Conservation (phyloP, 2,329 filamentous ascomycete genomes). For the Fusarium sacchari region DNA sequence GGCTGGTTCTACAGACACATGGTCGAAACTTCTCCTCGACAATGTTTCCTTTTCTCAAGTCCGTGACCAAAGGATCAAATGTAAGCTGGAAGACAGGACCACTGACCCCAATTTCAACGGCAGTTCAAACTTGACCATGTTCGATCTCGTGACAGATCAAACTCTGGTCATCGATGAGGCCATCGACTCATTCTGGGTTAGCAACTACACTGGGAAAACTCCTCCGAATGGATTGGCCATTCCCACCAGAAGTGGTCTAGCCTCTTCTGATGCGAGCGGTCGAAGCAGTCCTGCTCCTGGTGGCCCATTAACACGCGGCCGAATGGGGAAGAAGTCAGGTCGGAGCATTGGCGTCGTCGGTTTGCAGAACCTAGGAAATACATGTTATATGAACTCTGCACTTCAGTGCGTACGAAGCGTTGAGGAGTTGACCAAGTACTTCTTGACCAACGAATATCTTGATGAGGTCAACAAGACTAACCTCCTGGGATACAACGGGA, state of each 20-base stretch:
- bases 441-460: conserved; percentile 78
- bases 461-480: conserved; percentile 87
- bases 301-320: conserved; percentile 74
- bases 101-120: conserved; percentile 82
- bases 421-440: conserved; percentile 92
- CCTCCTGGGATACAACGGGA: conserved; percentile 83
- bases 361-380: conserved; percentile 91
- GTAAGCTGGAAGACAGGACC: conserved; percentile 69
- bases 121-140: conserved; percentile 69
- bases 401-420: conserved; percentile 94
- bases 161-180: conserved; percentile 87
- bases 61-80: conserved; percentile 39
- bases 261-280: conserved; percentile 60
- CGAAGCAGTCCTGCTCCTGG: conserved; percentile 74
- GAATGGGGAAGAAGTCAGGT: conserved; percentile 74
- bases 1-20: conserved; percentile 45
- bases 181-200: conserved; percentile 65
- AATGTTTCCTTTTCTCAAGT: conserved; percentile 63
- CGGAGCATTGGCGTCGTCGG: conserved; percentile 81
- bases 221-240: conserved; percentile 51
- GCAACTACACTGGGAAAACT: conserved; percentile 54
- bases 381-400: conserved; percentile 99
- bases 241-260: conserved; percentile 45
- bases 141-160: conserved; percentile 76
- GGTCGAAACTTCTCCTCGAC: conserved; percentile 57